Base-by-base conservation (phyloP, 352 stramenopile species). In the Phytophthora colocasiae region DNA sequence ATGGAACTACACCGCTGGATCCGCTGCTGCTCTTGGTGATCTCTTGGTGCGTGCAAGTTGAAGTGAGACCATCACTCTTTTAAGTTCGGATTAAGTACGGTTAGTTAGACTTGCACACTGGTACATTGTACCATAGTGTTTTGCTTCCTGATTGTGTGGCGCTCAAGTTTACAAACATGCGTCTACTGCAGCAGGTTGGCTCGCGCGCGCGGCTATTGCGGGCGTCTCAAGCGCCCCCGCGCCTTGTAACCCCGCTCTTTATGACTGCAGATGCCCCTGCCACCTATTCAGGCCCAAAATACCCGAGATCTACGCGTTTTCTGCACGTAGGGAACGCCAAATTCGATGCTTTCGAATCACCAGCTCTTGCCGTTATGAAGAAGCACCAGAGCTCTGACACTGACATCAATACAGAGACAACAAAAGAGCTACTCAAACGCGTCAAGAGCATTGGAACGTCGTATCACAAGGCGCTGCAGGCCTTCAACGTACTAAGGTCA, bases 391-490 rank as follows among this genome's bases (percentile, higher is more conserved):
- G 22, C 11, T 11, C 9, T 1, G 12, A 32, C n/a, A 8, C 7
- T 9, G 22, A 59, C 11, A 40, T 27, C 15, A 24, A 29, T 6
- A 31, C 22, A 12, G 34, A 68, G 31, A 12, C 15, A 22, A 24
- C 47, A 0, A 7, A 40, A 2, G 8, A 15, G 6, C 52, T 79
- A 7, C 32, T 51, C 7, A 12, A 45, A 1, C 38, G 45, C 14
- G 47, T 85, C 1, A 31, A 43, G 17, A 19, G 62, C 14, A 6
- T 44, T 4, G 34, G 24, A 2, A 59, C 65, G 14, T 61, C 71
- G 19, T 83, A 84, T 32, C 29, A 54, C 0, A 47, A 43, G 19
- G 72, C 80, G 12, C 49, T 89, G 4, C 41, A 66, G 8, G 66
- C 77, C 15, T 87, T 89, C 52, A 65, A 72, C 14, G 45, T 69